Percentiles rank a stretch among this genome's conserved stretches.
Evolutionary conservation across 164 flowering plant genomes (phyloP).

Genomic region (Echeveria elegans): DNA sequence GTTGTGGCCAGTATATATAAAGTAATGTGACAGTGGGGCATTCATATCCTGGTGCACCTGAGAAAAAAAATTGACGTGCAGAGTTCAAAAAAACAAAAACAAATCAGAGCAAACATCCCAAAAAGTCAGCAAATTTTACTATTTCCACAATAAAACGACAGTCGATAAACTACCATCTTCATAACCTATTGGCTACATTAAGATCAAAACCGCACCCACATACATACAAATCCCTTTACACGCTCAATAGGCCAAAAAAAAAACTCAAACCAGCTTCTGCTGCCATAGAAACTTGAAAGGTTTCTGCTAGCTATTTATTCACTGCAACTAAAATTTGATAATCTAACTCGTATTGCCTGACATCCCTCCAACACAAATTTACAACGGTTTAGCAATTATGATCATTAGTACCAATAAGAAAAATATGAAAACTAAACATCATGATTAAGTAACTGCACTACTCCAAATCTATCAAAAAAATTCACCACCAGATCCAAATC

Average conservation of each 20-base stretch:
- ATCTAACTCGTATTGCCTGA: too few relatives aligned
- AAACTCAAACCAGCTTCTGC: not conserved
- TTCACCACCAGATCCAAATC: not conserved
- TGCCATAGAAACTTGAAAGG: not conserved
- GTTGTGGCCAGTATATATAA: constrained; percentile 65
- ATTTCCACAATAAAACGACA: not conserved
- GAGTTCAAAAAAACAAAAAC: too few relatives aligned
- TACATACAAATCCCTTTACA: not conserved
- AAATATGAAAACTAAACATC: not conserved
- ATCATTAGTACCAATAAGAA: not conserved
- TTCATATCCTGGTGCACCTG: constrained; percentile 71
- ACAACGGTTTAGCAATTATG: not conserved
- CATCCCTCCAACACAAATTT: too few relatives aligned
- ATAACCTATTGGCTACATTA: too few relatives aligned
- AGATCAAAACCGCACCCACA: too few relatives aligned
- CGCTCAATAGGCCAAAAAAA: not conserved
- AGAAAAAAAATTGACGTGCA: not conserved
- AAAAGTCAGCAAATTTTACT: not conserved
- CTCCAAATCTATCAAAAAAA: not conserved
- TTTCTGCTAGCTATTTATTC: too few relatives aligned
- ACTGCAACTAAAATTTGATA: too few relatives aligned
- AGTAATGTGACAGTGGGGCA: constrained; percentile 65
- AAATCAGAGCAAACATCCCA: not conserved
- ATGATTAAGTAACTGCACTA: not conserved
- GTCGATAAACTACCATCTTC: not conserved